These are phyloP conservation scores for Coemansia guatemalensis DNA, from an alignment of 192 early-diverging fungal genomes.

Conservation along the genomic window DNA sequence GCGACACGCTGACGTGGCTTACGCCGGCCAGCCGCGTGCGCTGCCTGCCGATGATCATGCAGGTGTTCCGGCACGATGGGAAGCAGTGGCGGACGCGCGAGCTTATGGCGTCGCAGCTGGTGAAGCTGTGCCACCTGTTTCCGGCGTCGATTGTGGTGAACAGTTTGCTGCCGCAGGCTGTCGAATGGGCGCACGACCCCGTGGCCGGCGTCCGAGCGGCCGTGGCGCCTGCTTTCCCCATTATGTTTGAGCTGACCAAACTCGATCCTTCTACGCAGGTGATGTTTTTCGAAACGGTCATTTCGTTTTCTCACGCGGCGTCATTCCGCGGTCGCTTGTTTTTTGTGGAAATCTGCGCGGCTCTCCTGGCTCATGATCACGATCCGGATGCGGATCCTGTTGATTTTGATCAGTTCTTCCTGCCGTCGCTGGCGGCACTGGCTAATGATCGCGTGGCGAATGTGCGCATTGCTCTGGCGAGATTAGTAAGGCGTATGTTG, in stretches of 20 bases:
- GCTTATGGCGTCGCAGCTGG: constrained; percentile 65
- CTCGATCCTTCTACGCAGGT: constrained; percentile 40
- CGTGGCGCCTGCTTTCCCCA: constrained; percentile 41
- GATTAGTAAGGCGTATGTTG: constrained; percentile 53
- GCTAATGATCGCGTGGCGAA: constrained; percentile 66
- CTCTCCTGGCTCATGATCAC: constrained; percentile 61
- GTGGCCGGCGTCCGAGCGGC: constrained; percentile 59
- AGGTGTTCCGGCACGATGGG: constrained; percentile 68
- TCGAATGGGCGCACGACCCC: constrained; percentile 57
- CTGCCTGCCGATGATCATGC: constrained; percentile 63
- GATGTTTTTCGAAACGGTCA: constrained; percentile 51
- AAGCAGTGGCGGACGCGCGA: constrained; percentile 74
- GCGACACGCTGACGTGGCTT: constrained; percentile 64
- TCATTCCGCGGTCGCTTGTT: constrained; percentile 55
- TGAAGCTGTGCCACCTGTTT: constrained; percentile 62
- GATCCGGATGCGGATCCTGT: constrained; percentile 55
- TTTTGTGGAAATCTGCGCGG: constrained; percentile 69
- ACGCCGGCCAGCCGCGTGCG: constrained; percentile 61
- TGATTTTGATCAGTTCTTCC: constrained; percentile 69
- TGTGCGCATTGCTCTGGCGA: constrained; percentile 69
- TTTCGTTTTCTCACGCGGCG: constrained; percentile 49
- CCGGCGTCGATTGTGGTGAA: constrained; percentile 60
- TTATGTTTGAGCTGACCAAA: constrained; percentile 51
- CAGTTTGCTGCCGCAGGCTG: constrained; percentile 66
- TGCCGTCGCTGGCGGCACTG: constrained; percentile 60